Evolutionary conservation across 2,329 filamentous ascomycete genomes (phyloP), one percentile per base, ranked within the genome.

Genomic region (Pseudogymnoascus sp.): DNA sequence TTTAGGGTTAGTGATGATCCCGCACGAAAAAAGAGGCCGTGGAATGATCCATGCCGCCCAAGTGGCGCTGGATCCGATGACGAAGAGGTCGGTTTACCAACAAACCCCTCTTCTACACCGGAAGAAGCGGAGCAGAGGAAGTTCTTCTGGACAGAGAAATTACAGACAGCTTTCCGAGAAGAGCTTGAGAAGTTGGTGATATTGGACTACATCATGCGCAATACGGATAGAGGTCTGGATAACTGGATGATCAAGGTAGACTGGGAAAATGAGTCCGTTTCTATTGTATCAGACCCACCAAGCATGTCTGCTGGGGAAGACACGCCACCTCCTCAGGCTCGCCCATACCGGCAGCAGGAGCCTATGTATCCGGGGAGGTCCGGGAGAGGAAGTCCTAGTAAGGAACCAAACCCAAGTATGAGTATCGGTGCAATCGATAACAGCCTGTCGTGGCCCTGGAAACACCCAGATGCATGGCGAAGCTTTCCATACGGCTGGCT

Each of bases 241-340:
- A 99, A 99, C 70, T 99, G 94, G 94, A 99, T 99, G 94, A 92
- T 99, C 72, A 94, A 91, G 74, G 90, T 99, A 33, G 92, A 99
- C 74, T 91, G 87, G 82, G 84, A 91, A 68, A 86, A 84, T 2
- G 86, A 94, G 70, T 84, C 89, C 69, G 93, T 94, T 11, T 91
- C 89, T 6, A 91, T 99, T 67, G 87, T 89, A 14, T 91, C 91
- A 0, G 92, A 97, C 64, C 91, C 92, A 9, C 78, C 84, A 49
- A 82, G 83, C 28, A 75, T 95, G 80, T 7, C 49, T 33, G 9
- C 49, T 12, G 49, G n/a, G 9, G 49, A 55, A 33, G 58, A 39
- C 71, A 19, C 58, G 9, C 39, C 74, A 61, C 75, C 78, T 65
- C 75, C 75, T 61, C 75, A 72, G 22, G 79, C 84, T 3, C 81